Base-by-base conservation (phyloP, 345 rosid species). In the Eutrema heterophyllum region DNA sequence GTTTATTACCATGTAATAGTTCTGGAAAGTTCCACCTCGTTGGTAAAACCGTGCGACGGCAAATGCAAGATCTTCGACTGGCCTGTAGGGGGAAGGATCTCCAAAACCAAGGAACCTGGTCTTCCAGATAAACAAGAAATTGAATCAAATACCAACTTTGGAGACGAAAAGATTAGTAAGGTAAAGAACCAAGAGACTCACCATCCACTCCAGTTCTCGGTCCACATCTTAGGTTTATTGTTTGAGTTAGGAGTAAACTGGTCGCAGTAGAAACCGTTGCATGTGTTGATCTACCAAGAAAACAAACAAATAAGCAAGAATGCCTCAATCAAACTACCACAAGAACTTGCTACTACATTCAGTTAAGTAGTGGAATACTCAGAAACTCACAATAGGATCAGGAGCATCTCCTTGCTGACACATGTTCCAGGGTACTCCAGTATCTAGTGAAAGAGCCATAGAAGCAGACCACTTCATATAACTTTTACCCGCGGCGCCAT, bases 361-460 rank as follows among this genome's bases (percentile, higher is more conserved):
- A 60, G 24, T 24, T 43, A 11, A 21, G 40, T 65, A 65, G 44
- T 68, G 9, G 9, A 58, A 49, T 24, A 10, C 64, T 11, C 48
- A 57, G 39, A 79, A 41, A 78, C 89, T 85, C 71, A 94, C 98
- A 57, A 94, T 80, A 12, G 97, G 92, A 79, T 91, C 98, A 78
- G 98, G 97, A 67, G 97, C 98, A 79, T 94, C 89, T 35, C 56
- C 65, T 85, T 91, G 98, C 73, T 94, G 96, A 78, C 98, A 94
- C 98, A 91, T 91, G 71, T 91, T 95, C 98, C 98, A 94, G 18
- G 98, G 98, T 38, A 94, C 97, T 7, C 96, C 97, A n/a, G 96
- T 94, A 70, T 86, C 82, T 58, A 87, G 62, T 58, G 97, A 89
- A 55, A 81, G 64, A 72, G 98, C 98, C 98, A 94, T 94, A 38